Evolutionary conservation across 1,284 basidiomycete species (phyloP).

Genomic region (Austroboletus olivaceoglutinosus): DNA sequence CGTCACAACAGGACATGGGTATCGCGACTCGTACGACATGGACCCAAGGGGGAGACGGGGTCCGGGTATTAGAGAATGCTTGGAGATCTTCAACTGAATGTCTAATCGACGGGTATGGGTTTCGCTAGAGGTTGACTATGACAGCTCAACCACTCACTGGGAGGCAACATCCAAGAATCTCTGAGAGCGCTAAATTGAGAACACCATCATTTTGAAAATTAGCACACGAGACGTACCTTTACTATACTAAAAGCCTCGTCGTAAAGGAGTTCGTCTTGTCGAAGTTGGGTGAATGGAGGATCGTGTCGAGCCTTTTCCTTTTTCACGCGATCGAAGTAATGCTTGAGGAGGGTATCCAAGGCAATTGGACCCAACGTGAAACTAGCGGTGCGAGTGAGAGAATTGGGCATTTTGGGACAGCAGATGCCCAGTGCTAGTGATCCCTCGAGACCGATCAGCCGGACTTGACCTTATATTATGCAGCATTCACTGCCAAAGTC

Average conservation of each 20-base stretch:
- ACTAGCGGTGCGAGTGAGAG: conserved; percentile 59
- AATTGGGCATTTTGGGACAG: conserved; percentile 37
- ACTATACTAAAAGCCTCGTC: conserved; percentile 79
- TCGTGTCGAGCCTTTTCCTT: conserved; percentile 37
- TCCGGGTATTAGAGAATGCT: conserved; percentile 80
- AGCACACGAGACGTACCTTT: conserved; percentile 51
- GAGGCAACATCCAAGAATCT: conserved; percentile 59
- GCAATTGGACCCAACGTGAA: conserved; percentile 71
- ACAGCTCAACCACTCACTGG: conserved; percentile 38
- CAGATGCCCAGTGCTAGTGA: neutral
- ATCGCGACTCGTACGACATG: conserved; percentile 75
- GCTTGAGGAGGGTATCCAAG: conserved; percentile 77
- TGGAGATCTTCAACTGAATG: conserved; percentile 87
- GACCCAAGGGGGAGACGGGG: conserved; percentile 88
- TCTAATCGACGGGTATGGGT: conserved; percentile 29
- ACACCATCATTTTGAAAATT: neutral
- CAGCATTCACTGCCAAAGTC: too few relatives aligned
- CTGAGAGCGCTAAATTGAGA: conserved; percentile 31
- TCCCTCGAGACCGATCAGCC: neutral
- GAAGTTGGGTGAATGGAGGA: conserved; percentile 44
- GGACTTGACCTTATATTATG: too few relatives aligned
- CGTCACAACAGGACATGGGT: conserved; percentile 71
- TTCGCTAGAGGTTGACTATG: neutral
- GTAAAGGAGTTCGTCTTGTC: conserved; percentile 77
- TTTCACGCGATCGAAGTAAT: conserved; percentile 70